phyloP scores from a whole-genome alignment of 2,329 filamentous ascomycete species.

The Trichophyton schoenleinii region DNA sequence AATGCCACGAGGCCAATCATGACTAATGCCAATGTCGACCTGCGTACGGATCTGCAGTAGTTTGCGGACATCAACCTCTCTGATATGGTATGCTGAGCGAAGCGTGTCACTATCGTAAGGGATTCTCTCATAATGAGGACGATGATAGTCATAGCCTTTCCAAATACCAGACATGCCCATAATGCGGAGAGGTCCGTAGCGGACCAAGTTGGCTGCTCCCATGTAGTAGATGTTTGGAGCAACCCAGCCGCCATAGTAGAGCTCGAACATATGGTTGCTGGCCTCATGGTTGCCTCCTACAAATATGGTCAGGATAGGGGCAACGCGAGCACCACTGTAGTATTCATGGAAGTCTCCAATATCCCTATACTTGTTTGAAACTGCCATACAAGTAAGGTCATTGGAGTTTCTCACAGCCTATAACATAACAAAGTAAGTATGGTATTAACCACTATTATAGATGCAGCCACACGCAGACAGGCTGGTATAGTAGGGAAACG shows the following conservation, averaged over 20 bases:
- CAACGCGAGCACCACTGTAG: conserved; percentile 64
- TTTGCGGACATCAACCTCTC: conserved; percentile 85
- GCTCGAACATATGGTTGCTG: conserved; percentile 75
- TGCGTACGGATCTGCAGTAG: conserved; percentile 72
- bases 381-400: conserved; percentile 79
- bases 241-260: conserved; percentile 95
- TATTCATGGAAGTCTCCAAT: conserved; percentile 92
- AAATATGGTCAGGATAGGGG: conserved; percentile 85
- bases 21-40: conserved; percentile 80
- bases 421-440: conserved; percentile 1
- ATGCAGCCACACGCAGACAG: too few species aligned
- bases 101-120: conserved; percentile 70
- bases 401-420: conserved; percentile 76
- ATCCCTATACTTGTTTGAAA: conserved; percentile 72
- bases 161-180: conserved; percentile 88
- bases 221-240: conserved; percentile 96
- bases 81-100: conserved; percentile 74
- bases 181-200: conserved; percentile 72
- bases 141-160: conserved; percentile 80
- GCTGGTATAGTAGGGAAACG: not conserved
- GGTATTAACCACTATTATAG: not conserved
- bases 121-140: conserved; percentile 69
- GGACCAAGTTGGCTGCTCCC: conserved; percentile 79
- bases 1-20: conserved; percentile 84
- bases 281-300: conserved; percentile 94